Percentiles rank a stretch among this genome's conserved stretches.
These are phyloP conservation scores for Mrakia hoshinonis DNA, from an alignment of 768 basidiomycete species.

Conservation along the genomic window DNA sequence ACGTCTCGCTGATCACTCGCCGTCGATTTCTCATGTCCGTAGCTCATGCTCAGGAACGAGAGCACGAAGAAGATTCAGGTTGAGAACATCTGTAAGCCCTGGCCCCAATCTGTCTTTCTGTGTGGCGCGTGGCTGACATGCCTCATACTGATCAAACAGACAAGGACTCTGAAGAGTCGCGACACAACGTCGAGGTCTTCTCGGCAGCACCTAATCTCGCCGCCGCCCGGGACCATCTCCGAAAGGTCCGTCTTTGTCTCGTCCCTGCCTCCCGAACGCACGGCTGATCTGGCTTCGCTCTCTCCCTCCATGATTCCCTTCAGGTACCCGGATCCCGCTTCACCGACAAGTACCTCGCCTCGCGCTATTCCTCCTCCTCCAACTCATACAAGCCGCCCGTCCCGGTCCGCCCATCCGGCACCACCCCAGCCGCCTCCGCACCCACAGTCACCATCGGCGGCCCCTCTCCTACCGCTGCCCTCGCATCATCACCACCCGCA, in stretches of 20 bases:
- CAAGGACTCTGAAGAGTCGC: slow-evolving; percentile 25
- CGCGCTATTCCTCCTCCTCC: slow-evolving; percentile 24
- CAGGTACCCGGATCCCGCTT: slow-evolving; percentile 26
- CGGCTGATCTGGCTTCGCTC: neutral
- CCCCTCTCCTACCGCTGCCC: neutral
- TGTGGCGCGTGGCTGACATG: no score
- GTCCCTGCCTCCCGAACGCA: neutral
- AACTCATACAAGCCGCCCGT: slow-evolving; percentile 15
- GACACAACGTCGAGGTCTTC: slow-evolving; percentile 26
- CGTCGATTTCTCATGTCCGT: neutral
- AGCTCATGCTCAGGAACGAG: slow-evolving; percentile 28
- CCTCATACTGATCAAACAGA: no score
- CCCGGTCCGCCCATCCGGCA: slow-evolving; percentile 9
- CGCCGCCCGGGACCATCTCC: slow-evolving; percentile 15
- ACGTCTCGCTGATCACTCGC: neutral
- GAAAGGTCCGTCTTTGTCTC: slow-evolving; percentile 15
- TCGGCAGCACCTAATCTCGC: neutral
- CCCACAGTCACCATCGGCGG: slow-evolving; percentile 1
- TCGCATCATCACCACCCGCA: neutral
- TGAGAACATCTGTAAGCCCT: slow-evolving; percentile 26
- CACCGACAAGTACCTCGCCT: slow-evolving; percentile 28
- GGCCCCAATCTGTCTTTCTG: neutral
- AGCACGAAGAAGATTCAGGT: slow-evolving; percentile 12
- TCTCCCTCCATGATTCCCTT: neutral
- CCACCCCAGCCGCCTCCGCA: neutral